These are phyloP conservation scores for Thamnidium elegans DNA, from an alignment of 192 early-diverging fungal genomes.

Conservation along the genomic window DNA sequence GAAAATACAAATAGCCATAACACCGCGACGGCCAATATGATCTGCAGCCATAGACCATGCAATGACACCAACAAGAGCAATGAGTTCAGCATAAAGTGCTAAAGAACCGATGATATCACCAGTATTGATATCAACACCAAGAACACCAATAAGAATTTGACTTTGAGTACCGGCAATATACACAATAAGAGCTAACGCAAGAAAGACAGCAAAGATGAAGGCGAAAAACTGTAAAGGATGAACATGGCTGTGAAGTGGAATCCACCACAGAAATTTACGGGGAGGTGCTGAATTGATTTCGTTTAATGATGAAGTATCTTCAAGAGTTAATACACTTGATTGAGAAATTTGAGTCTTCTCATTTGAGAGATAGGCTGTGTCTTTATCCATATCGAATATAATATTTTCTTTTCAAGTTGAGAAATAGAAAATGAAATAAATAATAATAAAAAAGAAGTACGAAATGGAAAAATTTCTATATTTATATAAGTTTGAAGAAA, in stretches of 20 bases:
- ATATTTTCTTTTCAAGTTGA: neutral
- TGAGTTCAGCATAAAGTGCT: conserved; percentile 62
- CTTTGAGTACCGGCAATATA: conserved; percentile 42
- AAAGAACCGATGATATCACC: conserved; percentile 55
- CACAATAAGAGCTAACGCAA: conserved; percentile 34
- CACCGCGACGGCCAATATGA: conserved; percentile 48
- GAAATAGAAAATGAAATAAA: neutral
- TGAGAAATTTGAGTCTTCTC: conserved; percentile 6
- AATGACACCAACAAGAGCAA: conserved; percentile 50
- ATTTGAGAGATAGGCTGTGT: neutral
- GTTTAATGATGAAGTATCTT: neutral
- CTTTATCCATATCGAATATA: neutral
- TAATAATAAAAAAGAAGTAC: neutral
- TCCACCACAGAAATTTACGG: conserved; percentile 36
- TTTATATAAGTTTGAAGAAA: conserved; percentile 3
- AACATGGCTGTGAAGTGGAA: conserved; percentile 20
- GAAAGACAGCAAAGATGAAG: conserved; percentile 34
- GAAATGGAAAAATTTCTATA: neutral
- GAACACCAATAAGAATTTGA: conserved; percentile 35
- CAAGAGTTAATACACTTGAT: neutral
- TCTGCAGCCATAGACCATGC: conserved; percentile 65
- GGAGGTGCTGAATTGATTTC: neutral
- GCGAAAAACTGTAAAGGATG: conserved; percentile 26
- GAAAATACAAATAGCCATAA: conserved; percentile 52
- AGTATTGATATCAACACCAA: conserved; percentile 12